Percentiles rank a stretch among this genome's conserved stretches.
These are phyloP conservation scores for Piromyces sp. DNA, from an alignment of 192 early-diverging fungal genomes.

Conservation along the genomic window DNA sequence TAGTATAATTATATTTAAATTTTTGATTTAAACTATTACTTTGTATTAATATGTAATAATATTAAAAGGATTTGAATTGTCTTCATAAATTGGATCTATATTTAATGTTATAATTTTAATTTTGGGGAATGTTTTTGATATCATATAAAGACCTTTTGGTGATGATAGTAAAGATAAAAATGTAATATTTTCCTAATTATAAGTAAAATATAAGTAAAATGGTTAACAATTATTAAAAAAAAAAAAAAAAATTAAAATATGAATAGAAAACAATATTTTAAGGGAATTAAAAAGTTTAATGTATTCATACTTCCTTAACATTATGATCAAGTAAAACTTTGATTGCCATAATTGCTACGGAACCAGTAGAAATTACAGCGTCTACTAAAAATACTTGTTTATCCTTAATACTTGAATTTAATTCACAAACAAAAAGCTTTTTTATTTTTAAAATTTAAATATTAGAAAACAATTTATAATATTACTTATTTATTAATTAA, in stretches of 20 bases:
- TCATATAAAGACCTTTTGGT: not conserved
- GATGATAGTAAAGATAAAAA: not conserved
- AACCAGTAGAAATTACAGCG: constrained; percentile 76
- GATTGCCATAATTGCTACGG: constrained; percentile 89
- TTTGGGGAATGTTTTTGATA: not conserved
- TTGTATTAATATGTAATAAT: too few relatives aligned
- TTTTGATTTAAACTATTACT: too few relatives aligned
- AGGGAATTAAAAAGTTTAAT: too few relatives aligned
- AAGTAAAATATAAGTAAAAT: too few relatives aligned
- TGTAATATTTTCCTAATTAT: not conserved
- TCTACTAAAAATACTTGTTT: constrained; percentile 63
- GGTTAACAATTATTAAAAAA: too few relatives aligned
- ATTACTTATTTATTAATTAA: too few relatives aligned
- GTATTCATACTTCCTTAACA: constrained; percentile 48
- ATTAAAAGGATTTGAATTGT: not conserved
- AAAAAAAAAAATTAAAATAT: not conserved
- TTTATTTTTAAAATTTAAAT: constrained; percentile 56
- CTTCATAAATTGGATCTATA: not conserved
- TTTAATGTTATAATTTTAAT: not conserved
- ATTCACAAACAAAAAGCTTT: not conserved
- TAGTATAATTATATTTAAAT: too few relatives aligned
- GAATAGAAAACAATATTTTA: not conserved
- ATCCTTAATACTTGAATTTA: constrained; percentile 20
- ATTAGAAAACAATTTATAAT: too few relatives aligned
- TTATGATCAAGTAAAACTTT: constrained; percentile 80